phyloP scores from a whole-genome alignment of 1,284 basidiomycete genomes.

The Hemileccinum hortonii region DNA sequence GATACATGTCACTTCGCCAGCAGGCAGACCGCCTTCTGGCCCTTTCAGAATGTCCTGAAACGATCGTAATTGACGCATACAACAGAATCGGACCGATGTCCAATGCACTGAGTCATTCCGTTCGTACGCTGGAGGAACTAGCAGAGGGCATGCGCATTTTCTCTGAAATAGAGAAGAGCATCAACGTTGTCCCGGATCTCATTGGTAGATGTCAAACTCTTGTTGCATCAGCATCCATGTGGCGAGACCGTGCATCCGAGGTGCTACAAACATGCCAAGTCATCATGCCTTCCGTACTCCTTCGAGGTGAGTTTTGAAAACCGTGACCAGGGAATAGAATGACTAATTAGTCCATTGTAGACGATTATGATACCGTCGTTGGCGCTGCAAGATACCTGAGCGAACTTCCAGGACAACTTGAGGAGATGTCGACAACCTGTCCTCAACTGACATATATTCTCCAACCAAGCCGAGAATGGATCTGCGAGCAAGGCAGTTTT shows the following conservation, averaged over 20 bases:
- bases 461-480: slow-evolving; percentile 29
- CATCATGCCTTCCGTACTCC: slow-evolving; percentile 29
- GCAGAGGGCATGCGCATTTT: slow-evolving; percentile 35
- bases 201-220: slow-evolving; percentile 30
- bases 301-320: slow-evolving; percentile 30
- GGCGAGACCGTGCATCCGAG: slow-evolving; percentile 27
- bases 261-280: slow-evolving; percentile 22
- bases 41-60: slow-evolving; percentile 23
- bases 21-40: slow-evolving; percentile 19
- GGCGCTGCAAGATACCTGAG: slow-evolving; percentile 20
- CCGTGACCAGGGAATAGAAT: background rate
- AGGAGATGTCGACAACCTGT: slow-evolving; percentile 30
- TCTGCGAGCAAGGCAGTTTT: slow-evolving; percentile 30
- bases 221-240: slow-evolving; percentile 14
- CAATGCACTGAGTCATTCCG: slow-evolving; percentile 31
- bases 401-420: slow-evolving; percentile 24
- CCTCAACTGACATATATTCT: slow-evolving; percentile 31
- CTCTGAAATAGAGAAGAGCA: slow-evolving; percentile 33
- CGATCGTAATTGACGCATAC: slow-evolving; percentile 17
- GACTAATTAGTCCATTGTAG: slow-evolving; percentile 9
- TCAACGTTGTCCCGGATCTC: slow-evolving; percentile 27
- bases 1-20: slow-evolving; percentile 13
- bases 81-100: slow-evolving; percentile 25
- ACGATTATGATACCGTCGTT: slow-evolving; percentile 24
- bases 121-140: slow-evolving; percentile 42